These are phyloP conservation scores for Lupinus albus DNA, from an alignment of 306 rosid genomes.

Conservation along the genomic window DNA sequence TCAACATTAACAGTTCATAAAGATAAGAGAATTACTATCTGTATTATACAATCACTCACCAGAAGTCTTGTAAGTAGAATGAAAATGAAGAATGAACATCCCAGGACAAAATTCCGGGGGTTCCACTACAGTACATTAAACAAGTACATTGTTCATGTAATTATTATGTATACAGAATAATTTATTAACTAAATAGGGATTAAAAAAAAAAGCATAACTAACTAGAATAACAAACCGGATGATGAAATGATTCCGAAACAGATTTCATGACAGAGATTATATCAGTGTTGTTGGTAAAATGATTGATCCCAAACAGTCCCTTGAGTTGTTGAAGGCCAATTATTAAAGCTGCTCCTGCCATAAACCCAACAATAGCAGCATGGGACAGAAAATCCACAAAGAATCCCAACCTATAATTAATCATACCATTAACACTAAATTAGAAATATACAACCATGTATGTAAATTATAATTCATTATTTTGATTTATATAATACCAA, in stretches of 20 bases:
- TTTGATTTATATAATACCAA: not conserved
- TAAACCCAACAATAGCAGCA: conserved; percentile 56
- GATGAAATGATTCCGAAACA: conserved; percentile 47
- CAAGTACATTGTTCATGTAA: not conserved
- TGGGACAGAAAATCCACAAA: conserved; percentile 57
- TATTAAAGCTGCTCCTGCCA: conserved; percentile 58
- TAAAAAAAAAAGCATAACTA: not conserved
- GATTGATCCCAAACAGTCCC: conserved; percentile 56
- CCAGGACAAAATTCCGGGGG: conserved; percentile 54
- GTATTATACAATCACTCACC: conserved; percentile 46
- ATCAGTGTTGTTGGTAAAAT: conserved; percentile 61
- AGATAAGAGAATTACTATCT: not conserved
- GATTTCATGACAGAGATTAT: conserved; percentile 51
- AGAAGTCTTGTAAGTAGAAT: conserved; percentile 52
- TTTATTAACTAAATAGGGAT: not conserved
- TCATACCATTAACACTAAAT: not conserved
- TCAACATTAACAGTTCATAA: not conserved
- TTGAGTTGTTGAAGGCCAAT: conserved; percentile 63
- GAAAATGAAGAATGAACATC: conserved; percentile 59
- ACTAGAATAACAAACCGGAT: conserved; percentile 37
- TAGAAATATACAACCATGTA: not conserved
- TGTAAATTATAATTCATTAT: not conserved
- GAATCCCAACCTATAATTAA: conserved; percentile 55
- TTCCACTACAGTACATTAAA: conserved; percentile 52
- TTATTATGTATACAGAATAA: not conserved